phyloP scores from a whole-genome alignment of 108 stramenopile genomes.

The Nannochloropsis gaditana region DNA sequence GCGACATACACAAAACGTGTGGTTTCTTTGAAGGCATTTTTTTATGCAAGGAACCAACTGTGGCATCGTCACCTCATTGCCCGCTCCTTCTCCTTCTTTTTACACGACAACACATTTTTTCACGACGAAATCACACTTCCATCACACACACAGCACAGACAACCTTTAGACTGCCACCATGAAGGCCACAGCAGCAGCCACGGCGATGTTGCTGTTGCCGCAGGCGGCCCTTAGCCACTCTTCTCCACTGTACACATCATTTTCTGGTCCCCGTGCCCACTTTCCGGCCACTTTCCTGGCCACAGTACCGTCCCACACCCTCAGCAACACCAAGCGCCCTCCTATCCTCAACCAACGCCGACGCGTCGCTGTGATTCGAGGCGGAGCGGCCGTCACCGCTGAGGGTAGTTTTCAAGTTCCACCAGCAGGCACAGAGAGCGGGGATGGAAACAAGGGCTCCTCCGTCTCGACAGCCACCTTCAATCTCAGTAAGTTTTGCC shows the following conservation, averaged over 20 bases:
- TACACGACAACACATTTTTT: too few species aligned
- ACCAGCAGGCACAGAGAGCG: not conserved
- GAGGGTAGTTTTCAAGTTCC: not conserved
- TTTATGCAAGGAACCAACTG: too few species aligned
- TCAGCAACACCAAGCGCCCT: not conserved
- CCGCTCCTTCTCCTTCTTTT: too few species aligned
- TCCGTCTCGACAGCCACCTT: not conserved
- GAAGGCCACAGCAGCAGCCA: slow-evolving; percentile 16
- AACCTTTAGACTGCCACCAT: not conserved
- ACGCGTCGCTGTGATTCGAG: not conserved
- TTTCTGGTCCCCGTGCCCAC: not conserved
- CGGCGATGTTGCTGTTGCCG: not conserved
- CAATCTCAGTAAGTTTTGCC: not conserved
- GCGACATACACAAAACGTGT: too few species aligned
- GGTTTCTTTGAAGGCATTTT: too few species aligned
- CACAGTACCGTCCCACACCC: not conserved
- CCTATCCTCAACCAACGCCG: not conserved
- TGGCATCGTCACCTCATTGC: too few species aligned
- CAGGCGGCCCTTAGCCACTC: not conserved
- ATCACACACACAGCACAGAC: too few species aligned
- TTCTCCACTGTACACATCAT: not conserved
- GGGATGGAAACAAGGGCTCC: slow-evolving; percentile 14
- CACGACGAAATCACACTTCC: too few species aligned
- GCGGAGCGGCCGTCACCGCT: not conserved
- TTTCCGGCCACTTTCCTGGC: slow-evolving; percentile 3